Percentiles rank a stretch among this genome's conserved stretches.
phyloP scores from a whole-genome alignment of 495 filamentous ascomycete genomes.

The Aspergillus asperescens region DNA sequence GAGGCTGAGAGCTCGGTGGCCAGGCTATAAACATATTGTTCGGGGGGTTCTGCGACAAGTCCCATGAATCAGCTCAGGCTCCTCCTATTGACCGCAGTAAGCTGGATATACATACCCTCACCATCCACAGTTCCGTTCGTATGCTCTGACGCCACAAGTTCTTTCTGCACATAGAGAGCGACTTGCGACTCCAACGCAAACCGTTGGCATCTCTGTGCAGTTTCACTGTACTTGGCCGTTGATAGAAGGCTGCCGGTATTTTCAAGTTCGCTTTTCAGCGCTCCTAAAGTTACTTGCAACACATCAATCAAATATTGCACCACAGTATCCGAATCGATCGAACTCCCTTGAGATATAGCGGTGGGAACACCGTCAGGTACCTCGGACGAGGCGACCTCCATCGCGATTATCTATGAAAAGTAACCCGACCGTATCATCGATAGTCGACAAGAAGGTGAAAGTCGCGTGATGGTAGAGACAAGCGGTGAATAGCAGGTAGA shows the following conservation, averaged over 20 bases:
- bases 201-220: conserved; percentile 76
- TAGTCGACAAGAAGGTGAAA: conserved; percentile 3
- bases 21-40: conserved; percentile 66
- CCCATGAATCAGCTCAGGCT: conserved; percentile 5
- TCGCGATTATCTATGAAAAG: conserved; percentile 27
- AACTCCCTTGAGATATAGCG: conserved; percentile 30
- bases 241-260: conserved; percentile 77
- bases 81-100: neutral
- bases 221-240: conserved; percentile 61
- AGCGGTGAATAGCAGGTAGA: neutral
- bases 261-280: conserved; percentile 73
- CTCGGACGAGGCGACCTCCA: conserved; percentile 49
- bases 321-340: conserved; percentile 55
- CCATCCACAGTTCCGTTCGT: conserved; percentile 46
- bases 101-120: conserved; percentile 27
- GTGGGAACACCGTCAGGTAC: conserved; percentile 43
- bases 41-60: conserved; percentile 20
- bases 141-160: conserved; percentile 54
- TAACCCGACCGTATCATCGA: conserved; percentile 30
- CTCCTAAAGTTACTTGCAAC: conserved; percentile 79
- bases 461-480: neutral
- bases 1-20: conserved; percentile 75
- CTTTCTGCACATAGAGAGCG: conserved; percentile 86
- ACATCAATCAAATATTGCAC: conserved; percentile 76
- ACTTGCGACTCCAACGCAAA: conserved; percentile 85